These are phyloP conservation scores for Exobasidium cylindrosporum DNA, from an alignment of 1,284 basidiomycete genomes.

Conservation along the genomic window DNA sequence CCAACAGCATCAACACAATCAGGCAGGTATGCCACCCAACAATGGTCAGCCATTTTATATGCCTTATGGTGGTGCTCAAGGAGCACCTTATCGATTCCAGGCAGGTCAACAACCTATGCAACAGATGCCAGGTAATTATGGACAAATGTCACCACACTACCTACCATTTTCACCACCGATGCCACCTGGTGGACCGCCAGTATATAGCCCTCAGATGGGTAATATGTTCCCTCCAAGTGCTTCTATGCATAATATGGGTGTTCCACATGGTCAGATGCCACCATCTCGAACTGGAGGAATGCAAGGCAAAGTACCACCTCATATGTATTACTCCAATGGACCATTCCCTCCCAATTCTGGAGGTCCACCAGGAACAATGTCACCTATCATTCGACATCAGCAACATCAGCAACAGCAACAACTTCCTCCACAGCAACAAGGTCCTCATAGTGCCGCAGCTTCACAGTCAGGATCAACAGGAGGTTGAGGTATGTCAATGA, in stretches of 20 bases:
- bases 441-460: background rate
- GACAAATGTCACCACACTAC: conserved; percentile 33
- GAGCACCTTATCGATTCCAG: conserved; percentile 26
- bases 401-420: conserved; percentile 17
- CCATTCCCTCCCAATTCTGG: conserved; percentile 11
- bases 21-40: background rate
- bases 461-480: background rate
- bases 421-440: background rate
- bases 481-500: too few relatives aligned
- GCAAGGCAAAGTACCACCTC: conserved; percentile 8
- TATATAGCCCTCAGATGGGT: conserved; percentile 46
- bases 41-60: conserved; percentile 31
- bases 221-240: conserved; percentile 1
- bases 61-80: conserved; percentile 16
- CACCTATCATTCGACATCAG: conserved; percentile 1
- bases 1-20: conserved; percentile 22
- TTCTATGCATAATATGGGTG: background rate
- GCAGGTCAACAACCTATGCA: conserved; percentile 26
- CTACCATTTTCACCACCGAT: conserved; percentile 44
- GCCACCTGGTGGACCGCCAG: conserved; percentile 26
- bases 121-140: conserved; percentile 25
- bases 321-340: conserved; percentile 15
- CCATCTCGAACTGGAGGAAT: too few relatives aligned
- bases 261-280: conserved; percentile 1
- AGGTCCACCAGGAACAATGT: conserved; percentile 7